phyloP scores from a whole-genome alignment of 2,329 filamentous ascomycete genomes.

The Sclerotinia sclerotiorum region DNA sequence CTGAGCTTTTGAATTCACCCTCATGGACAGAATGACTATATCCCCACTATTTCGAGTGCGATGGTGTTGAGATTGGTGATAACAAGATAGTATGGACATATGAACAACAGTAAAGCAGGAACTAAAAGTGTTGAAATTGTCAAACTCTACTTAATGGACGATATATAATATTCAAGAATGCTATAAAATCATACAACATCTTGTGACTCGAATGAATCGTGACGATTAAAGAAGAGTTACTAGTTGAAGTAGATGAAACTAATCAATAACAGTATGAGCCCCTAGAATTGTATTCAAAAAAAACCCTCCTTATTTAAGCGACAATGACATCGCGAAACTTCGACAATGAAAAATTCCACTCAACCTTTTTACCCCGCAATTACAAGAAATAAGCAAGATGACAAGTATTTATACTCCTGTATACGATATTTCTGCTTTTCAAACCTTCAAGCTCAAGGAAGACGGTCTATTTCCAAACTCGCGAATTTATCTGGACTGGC shows the following conservation, averaged over 20 bases:
- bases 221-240: not conserved
- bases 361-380: too few species aligned
- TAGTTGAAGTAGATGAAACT: not conserved
- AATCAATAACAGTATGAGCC: not conserved
- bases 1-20: not conserved
- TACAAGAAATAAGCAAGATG: not conserved
- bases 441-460: too few species aligned
- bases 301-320: conserved; percentile 14
- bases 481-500: not conserved
- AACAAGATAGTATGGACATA: not conserved
- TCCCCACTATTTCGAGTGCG: not conserved
- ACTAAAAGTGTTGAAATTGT: not conserved
- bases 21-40: not conserved
- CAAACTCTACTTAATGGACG: not conserved
- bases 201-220: rapidly evolving
- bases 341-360: not conserved
- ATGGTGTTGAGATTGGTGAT: not conserved
- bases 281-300: not conserved
- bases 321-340: not conserved
- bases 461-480: not conserved
- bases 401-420: not conserved
- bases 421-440: not conserved
- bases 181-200: not conserved
- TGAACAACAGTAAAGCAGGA: not conserved
- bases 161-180: not conserved